These are phyloP conservation scores for Elongisporangium undulatum DNA, from an alignment of 352 stramenopile species.

Conservation along the genomic window DNA sequence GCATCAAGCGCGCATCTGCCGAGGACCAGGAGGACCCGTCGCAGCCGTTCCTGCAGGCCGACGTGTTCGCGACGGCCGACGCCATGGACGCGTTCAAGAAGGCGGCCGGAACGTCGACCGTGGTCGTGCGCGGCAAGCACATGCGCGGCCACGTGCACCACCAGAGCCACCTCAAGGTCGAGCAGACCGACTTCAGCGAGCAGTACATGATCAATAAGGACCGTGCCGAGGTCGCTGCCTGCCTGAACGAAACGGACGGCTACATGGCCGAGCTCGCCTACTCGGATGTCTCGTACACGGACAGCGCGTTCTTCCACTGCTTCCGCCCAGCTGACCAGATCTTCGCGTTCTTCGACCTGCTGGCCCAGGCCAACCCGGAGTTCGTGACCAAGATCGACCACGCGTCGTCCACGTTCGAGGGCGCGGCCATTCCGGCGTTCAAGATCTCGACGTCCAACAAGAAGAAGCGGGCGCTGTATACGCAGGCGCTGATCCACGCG, in stretches of 20 bases:
- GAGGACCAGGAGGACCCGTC: slow-evolving; percentile 3
- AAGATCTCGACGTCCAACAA: slow-evolving; percentile 36
- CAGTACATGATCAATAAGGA: slow-evolving; percentile 29
- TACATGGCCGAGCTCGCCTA: slow-evolving; percentile 31
- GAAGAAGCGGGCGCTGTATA: slow-evolving; percentile 48
- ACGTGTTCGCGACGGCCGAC: slow-evolving; percentile 21
- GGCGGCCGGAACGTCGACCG: slow-evolving; percentile 11
- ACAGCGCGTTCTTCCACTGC: slow-evolving; percentile 68
- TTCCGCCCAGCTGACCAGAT: slow-evolving; percentile 61
- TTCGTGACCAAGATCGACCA: slow-evolving; percentile 50
- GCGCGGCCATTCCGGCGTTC: slow-evolving; percentile 50
- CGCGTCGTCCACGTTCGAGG: slow-evolving; percentile 50
- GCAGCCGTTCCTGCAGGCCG: slow-evolving; percentile 15
- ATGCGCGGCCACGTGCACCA: slow-evolving; percentile 15
- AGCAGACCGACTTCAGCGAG: slow-evolving; percentile 21
- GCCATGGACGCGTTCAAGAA: slow-evolving; percentile 18
- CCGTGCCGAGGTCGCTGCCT: slow-evolving; percentile 34
- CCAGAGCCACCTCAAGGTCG: slow-evolving; percentile 20
- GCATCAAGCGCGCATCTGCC: slow-evolving; percentile 10
- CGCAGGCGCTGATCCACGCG: slow-evolving; percentile 59
- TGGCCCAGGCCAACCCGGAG: slow-evolving; percentile 35
- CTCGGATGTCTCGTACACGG: slow-evolving; percentile 18
- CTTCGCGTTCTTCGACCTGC: slow-evolving; percentile 51
- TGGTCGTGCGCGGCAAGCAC: slow-evolving; percentile 13
- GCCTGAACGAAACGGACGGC: slow-evolving; percentile 37